phyloP scores from a whole-genome alignment of 257 asterid genomes.

The Phtheirospermum japonicum region DNA sequence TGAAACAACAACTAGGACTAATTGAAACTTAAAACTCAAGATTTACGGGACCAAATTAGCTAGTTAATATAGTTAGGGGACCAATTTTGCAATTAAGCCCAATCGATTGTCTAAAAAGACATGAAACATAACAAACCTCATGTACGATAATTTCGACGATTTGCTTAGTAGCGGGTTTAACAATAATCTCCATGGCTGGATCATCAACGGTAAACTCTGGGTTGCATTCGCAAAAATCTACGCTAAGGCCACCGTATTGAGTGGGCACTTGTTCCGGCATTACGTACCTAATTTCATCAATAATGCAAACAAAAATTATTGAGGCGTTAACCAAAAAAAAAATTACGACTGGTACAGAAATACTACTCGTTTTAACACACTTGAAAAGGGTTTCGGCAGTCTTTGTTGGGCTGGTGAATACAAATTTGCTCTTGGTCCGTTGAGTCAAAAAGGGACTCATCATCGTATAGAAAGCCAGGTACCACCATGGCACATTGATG shows the following conservation, averaged over 20 bases:
- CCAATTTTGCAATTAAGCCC: background rate
- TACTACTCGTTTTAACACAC: conserved; percentile 37
- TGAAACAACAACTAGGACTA: no score
- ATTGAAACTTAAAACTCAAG: background rate
- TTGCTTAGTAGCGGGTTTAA: conserved; percentile 83
- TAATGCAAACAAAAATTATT: conserved; percentile 24
- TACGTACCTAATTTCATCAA: conserved; percentile 52
- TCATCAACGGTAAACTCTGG: conserved; percentile 80
- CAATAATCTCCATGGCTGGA: conserved; percentile 67
- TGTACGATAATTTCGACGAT: conserved; percentile 83
- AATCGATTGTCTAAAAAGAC: background rate
- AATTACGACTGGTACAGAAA: no score
- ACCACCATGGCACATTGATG: conserved; percentile 99
- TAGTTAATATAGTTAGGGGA: background rate
- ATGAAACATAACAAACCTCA: conserved; percentile 48
- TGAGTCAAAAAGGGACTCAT: conserved; percentile 89
- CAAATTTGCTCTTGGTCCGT: conserved; percentile 86
- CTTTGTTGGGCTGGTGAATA: conserved; percentile 69
- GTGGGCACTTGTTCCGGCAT: conserved; percentile 80
- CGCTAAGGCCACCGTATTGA: conserved; percentile 87
- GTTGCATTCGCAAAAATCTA: conserved; percentile 84
- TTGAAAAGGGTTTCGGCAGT: conserved; percentile 84
- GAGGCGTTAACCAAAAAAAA: background rate
- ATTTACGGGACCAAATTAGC: background rate
- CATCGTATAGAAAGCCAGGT: conserved; percentile 80